phyloP scores from a whole-genome alignment of 805 yeast genomes.

The Priceomyces fermenticarens region DNA sequence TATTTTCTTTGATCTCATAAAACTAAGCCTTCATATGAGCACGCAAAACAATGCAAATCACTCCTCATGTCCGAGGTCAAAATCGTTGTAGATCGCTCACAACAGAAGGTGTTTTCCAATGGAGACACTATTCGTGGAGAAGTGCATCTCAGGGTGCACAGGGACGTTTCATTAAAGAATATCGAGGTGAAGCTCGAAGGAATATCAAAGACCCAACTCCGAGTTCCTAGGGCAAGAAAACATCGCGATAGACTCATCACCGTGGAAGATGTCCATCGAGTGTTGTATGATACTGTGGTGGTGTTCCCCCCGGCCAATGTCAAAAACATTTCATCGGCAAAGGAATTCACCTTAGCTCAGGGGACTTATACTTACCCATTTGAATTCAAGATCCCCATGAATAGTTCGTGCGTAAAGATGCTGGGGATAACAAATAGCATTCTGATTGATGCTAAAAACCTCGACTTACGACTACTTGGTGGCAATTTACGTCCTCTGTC shows the following conservation, averaged over 20 bases:
- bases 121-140: constrained; percentile 42
- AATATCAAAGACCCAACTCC: constrained; percentile 35
- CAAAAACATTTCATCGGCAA: constrained; percentile 38
- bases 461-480: constrained; percentile 28
- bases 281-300: constrained; percentile 46
- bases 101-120: constrained; percentile 44
- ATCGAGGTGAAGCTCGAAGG: constrained; percentile 58
- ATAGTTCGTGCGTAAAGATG: constrained; percentile 37
- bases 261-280: constrained; percentile 40
- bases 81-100: constrained; percentile 30
- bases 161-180: constrained; percentile 41
- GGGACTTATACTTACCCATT: constrained; percentile 53
- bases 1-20: too few species aligned
- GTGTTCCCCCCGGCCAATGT: constrained; percentile 54
- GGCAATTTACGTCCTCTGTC: constrained; percentile 22
- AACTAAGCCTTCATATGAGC: too few species aligned
- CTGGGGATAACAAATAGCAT: constrained; percentile 32
- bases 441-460: constrained; percentile 24
- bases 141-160: constrained; percentile 35
- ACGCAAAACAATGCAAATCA: too few species aligned
- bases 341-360: constrained; percentile 46
- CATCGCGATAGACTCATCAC: constrained; percentile 16
- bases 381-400: constrained; percentile 42
- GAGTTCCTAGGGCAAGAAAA: constrained; percentile 19
- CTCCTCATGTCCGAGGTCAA: constrained; percentile 27